Evolutionary conservation across 1,139 yeast species (phyloP), one percentile per base, ranked within the genome.

Genomic region (Debaryomyces subglobosus): DNA sequence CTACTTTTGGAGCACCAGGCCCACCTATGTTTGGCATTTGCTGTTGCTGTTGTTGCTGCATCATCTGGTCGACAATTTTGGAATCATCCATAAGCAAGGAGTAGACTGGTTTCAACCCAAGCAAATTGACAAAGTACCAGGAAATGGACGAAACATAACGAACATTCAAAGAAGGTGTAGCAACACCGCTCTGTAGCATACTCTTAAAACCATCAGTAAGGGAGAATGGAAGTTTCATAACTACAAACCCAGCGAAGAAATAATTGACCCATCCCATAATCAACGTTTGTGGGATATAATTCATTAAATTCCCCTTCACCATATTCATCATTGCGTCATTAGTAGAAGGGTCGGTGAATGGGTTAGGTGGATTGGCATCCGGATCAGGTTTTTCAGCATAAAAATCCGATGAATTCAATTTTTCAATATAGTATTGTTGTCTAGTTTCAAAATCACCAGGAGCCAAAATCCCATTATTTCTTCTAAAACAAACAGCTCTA

Each of bases 241-340:
- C 81, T 18, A 94, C 87, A 60, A 91, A 90, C 1, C 97, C 98
- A 7, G 95, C 91, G 65, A 91, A 94, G 70, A 94, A 90, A 59
- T 85, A 89, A 64, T 90, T 90, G 55, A 92, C 94, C 97, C 97
- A 94, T 57, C 92, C 92, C 97, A 94, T 92, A 58, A 92, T 86
- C 43, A 91, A 66, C 0, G 97, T 90, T 68, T 94, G 98, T 1
- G 98, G 97, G 16, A 91, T 81, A 63, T 86, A 89, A 67, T 84
- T 89, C 65, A 92, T 84, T 58, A 90, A 72, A 61, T 90, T 92
- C 4, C 86, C 85, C 63, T 89, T 89, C 49, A 92, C 82, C 86
- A 89, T 86, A 47, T 77, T 79, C 79, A 86, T 79, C 74, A 91
- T 71, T n/a, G 85, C 83, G 47, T 91, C 97, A 57, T 86, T 79